A percentile compares a stretch with the other conserved stretches of the same genome.
Evolutionary conservation across 768 basidiomycete genomes (phyloP).

Genomic region (Collybia nuda): DNA sequence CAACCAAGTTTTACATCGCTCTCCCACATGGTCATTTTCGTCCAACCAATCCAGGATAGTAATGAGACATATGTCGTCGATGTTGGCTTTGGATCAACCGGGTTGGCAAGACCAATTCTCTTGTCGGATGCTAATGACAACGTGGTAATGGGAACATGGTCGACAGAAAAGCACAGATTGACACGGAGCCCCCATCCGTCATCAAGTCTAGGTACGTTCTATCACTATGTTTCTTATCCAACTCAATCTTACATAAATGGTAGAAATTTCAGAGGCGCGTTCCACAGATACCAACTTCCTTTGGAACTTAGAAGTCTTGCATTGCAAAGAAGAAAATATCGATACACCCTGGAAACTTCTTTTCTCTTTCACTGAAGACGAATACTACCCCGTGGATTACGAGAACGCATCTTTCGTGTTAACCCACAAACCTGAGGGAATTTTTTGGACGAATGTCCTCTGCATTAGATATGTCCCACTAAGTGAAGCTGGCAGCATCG

Average conservation of each 20-base stretch:
- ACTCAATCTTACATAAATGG: background rate
- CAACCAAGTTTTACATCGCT: constrained; percentile 11
- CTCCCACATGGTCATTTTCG: constrained; percentile 27
- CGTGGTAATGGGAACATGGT: constrained; percentile 17
- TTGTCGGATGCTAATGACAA: constrained; percentile 21
- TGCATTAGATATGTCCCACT: constrained; percentile 22
- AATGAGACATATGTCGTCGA: constrained; percentile 30
- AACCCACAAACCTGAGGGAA: constrained; percentile 12
- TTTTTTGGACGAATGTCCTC: constrained; percentile 24
- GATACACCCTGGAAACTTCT: constrained; percentile 19
- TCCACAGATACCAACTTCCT: background rate
- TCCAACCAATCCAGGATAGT: constrained; percentile 23
- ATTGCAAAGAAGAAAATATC: constrained; percentile 6
- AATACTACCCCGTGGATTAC: constrained; percentile 22
- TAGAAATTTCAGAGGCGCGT: background rate
- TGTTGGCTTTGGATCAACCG: constrained; percentile 26
- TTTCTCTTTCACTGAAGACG: constrained; percentile 27
- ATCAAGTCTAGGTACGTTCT: constrained; percentile 18
- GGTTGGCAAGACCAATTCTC: constrained; percentile 24
- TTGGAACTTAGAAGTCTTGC: constrained; percentile 18
- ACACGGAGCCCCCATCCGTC: constrained; percentile 10
- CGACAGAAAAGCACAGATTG: constrained; percentile 22
- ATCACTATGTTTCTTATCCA: background rate
- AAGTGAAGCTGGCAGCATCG: constrained; percentile 15
- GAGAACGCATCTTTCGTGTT: constrained; percentile 22